phyloP scores from a whole-genome alignment of 2,329 filamentous ascomycete species.

The Hymenoscyphus scutula region DNA sequence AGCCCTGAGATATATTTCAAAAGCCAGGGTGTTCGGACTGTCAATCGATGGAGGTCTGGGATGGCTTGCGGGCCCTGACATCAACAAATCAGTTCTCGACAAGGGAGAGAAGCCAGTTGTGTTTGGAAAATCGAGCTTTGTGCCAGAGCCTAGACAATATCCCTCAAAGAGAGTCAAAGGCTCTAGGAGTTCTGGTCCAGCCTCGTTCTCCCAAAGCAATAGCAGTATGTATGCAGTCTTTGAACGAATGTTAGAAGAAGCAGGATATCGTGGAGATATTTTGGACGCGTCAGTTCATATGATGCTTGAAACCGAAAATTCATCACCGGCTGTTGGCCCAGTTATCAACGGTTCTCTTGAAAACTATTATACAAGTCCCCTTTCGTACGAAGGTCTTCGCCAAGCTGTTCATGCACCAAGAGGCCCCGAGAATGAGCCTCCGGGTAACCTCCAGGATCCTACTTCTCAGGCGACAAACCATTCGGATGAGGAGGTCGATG shows the following conservation, averaged over 20 bases:
- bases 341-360: background rate
- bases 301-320: conserved; percentile 25
- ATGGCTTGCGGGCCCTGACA: conserved; percentile 62
- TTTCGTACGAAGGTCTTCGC: background rate
- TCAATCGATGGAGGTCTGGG: conserved; percentile 67
- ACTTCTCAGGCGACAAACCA: conserved; percentile 1
- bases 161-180: conserved; percentile 21
- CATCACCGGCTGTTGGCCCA: background rate
- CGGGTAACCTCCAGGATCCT: no score
- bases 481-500: background rate
- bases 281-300: conserved; percentile 23
- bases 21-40: conserved; percentile 61
- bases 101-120: conserved; percentile 40
- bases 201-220: background rate
- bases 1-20: conserved; percentile 55
- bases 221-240: conserved; percentile 10
- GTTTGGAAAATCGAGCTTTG: conserved; percentile 44
- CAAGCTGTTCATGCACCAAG: conserved; percentile 3
- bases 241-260: conserved; percentile 30
- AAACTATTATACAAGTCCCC: background rate
- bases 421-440: conserved; percentile 1
- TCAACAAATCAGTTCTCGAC: conserved; percentile 45
- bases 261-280: conserved; percentile 27
- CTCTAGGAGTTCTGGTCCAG: conserved; percentile 5
- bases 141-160: conserved; percentile 35